Evolutionary conservation across 176 grass and related monocot genomes (phyloP), one percentile per base, ranked within the genome.

Genomic region (Coix lacrymajobi): DNA sequence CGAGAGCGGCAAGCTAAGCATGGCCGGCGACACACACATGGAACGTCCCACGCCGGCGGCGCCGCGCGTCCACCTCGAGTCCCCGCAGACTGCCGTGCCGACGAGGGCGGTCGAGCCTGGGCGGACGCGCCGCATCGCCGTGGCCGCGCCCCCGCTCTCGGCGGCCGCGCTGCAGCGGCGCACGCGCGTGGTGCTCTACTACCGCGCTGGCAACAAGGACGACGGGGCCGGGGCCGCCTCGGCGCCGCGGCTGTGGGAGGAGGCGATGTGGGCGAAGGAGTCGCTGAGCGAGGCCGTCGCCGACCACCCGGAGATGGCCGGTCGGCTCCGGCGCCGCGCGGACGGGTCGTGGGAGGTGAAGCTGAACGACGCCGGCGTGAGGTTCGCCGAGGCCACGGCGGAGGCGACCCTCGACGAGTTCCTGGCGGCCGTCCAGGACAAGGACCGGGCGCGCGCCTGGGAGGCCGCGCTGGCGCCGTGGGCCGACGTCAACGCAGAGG

Each of bases 281-380:
- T 87, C 94, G 48, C 85, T 97, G 12, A 83, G 88, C 64, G 77
- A 78, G 73, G 92, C 57, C 16, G 46, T 97, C 48, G 77, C 88
- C 26, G 81, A 91, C 43, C 76, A 82, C 85, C 94, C 90, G 61
- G 83, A 94, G 83, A 77, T 97, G 22, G 83, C 90, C 6, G 94
- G 94, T 22, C 51, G 92, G 77, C 94, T 97, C 10, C 86, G 92
- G 48, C 89, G 85, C 57, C 85, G 58, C 13, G 83, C 70, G 16
- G 89, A 90, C 39, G 83, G 90, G 56, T 75, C 75, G 22, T 97
- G 94, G 94, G 94, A 94, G 76, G 84, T 97, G 40, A 97, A 97
- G 83, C 79, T 89, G 31, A 97, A 94, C 33, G 94, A 97, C 62
- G 62, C 92, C 2, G 94, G 94, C 24, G 83, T 90, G 16, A 29